Evolutionary conservation across 148 eudicot genomes (phyloP), one percentile per base, ranked within the genome.

Genomic region (Fallopia convolvulus): DNA sequence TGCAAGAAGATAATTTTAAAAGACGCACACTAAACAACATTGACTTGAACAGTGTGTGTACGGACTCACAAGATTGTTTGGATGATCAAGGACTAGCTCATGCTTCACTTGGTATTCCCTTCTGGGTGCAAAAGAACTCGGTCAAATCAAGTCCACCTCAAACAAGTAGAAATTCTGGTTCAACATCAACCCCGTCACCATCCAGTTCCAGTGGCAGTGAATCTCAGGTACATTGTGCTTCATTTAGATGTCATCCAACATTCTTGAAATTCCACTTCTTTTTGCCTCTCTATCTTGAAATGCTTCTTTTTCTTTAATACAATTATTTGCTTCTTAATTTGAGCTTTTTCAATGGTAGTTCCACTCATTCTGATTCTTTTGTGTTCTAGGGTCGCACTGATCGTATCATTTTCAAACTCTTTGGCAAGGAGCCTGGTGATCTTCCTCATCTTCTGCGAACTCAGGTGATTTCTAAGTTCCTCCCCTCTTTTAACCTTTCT

Each of bases 381-480:
- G 39, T 58, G 71, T 72, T 83, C 80, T 84, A 95, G 99, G 78
- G 86, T 78, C 94, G 97, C 66, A 94, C 99, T 8, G 97, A 92
- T 83, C 88, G 97, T 63, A 94, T 94, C 75, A 90, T 90, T 70
- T 89, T 94, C 81, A 94, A 94, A 84, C 90, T 94, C 46, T 92
- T 94, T 82, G 99, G 97, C 8, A 94, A 94, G 88, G 91, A 88
- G 79, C 99, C 99, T 32, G 87, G 83, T 82, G 94, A 89, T 81
- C 84, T 92, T 55, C 99, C 99, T 78, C 86, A 82, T 63, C 75
- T 68, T 39, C 71, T 95, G 79, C 90, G 97, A 61, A 81, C 83
- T 72, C 94, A 92, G 97, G 99, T 95, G 74, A 77, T 23, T 73
- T 73, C 32, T 82, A 32, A 68, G 30, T 70, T 55, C 74, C 71